Conservation (phyloP, 352 stramenopile species). For the Phytophthora constricta region DNA sequence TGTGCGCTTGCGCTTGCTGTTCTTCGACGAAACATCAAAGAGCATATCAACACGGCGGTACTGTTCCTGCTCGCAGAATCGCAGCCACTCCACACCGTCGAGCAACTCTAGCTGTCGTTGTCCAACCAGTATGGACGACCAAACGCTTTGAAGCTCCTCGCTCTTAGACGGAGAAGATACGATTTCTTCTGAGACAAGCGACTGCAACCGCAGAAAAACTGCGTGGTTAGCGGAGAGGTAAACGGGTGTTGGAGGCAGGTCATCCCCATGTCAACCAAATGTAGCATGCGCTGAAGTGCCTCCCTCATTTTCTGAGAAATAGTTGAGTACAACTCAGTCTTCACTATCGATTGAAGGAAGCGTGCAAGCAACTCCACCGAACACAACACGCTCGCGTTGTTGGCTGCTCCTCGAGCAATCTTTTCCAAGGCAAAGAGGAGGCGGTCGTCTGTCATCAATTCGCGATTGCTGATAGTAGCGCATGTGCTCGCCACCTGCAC, state of each 20-base stretch:
- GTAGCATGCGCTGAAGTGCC: constrained; percentile 7
- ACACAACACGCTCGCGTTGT: constrained; percentile 7
- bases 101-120: constrained; percentile 63
- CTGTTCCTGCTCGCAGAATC: constrained; percentile 78
- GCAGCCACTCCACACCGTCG: constrained; percentile 67
- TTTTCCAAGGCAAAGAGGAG: constrained; percentile 74
- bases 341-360: constrained; percentile 62
- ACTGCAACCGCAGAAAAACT: constrained; percentile 44
- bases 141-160: constrained; percentile 41
- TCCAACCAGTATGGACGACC: constrained; percentile 40
- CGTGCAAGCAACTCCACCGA: constrained; percentile 53
- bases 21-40: constrained; percentile 25
- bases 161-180: constrained; percentile 18
- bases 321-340: constrained; percentile 47
- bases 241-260: constrained; percentile 44
- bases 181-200: constrained; percentile 22
- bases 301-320: constrained; percentile 38
- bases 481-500: constrained; percentile 52
- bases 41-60: constrained; percentile 58
- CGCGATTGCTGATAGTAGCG: constrained; percentile 4
- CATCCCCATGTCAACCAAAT: constrained; percentile 29
- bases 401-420: constrained; percentile 32
- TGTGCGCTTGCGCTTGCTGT: constrained; percentile 25
- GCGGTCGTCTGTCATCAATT: constrained; percentile 49
- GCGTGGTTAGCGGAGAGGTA: constrained; percentile 63